Base-by-base conservation (phyloP, 345 rosid genomes). In the Triadica sebifera region DNA sequence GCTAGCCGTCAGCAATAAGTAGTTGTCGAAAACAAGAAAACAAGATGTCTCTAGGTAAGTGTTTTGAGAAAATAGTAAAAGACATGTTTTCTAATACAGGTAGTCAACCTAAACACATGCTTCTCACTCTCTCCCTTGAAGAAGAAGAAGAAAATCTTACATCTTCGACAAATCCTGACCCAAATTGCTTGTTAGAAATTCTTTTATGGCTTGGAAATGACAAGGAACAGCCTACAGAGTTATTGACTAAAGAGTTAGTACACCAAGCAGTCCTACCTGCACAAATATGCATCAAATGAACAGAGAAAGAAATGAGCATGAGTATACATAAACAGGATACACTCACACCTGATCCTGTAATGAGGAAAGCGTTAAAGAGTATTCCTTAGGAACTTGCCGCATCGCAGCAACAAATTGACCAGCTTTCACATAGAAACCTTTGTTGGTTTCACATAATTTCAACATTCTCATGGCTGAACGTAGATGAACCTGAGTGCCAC, bases 381-480 rank as follows among this genome's bases (percentile, higher is more conserved):
- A 94, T 77, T 91, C 96, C 74, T 82, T 84, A 0, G 97, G 98
- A 73, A 86, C 91, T 65, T 90, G 96, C 75, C 87, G 84, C 86
- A 94, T 38, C 13, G 97, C 83, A 56, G 92, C 88, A 67, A 90
- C 90, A 81, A 89, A 94, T 74, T 94, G 97, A 46, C 98, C 96
- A 34, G 97, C 98, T 88, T 94, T 94, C 72, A 88, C 84, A 69
- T 90, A 94, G 80, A 94, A 90, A 37, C 96, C 97, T 87, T 85
- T 92, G 71, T 92, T 94, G 38, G 76, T 82, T 79, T 91, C 92
- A 78, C 98, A 94, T 58, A 89, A 80, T 71, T 83, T 78, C 56
- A 80, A 82, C 72, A 94, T 78, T 78, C 94, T 83, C 79, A 76
- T 83, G 2, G 98, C 96, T 1, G 96, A 94, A 46, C 98, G 90